These are phyloP conservation scores for Suhomyces bribrorum DNA, from an alignment of 1,139 yeast genomes.

Conservation along the genomic window DNA sequence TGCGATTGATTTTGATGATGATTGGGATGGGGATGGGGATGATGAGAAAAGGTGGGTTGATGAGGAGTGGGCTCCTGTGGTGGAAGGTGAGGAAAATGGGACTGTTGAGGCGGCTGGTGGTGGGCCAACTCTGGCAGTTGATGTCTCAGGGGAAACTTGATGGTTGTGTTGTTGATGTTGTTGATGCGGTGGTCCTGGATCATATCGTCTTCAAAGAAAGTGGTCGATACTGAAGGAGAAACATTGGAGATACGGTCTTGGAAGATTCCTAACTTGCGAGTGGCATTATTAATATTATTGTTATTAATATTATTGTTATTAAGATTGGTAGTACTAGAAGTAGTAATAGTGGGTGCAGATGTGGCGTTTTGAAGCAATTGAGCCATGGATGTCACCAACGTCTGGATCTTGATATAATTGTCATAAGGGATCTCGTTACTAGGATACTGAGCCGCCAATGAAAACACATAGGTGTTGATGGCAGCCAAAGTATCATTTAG, in stretches of 20 bases:
- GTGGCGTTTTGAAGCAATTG: constrained; percentile 10
- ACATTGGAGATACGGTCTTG: constrained; percentile 18
- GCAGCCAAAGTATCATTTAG: constrained; percentile 14
- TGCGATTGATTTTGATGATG: constrained; percentile 2
- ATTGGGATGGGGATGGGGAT: not conserved
- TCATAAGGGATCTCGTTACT: constrained; percentile 11
- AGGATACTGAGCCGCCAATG: constrained; percentile 14
- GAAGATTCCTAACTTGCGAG: constrained; percentile 15
- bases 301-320: no score
- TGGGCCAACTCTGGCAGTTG: not conserved
- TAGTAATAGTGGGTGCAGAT: no score
- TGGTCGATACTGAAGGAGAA: constrained; percentile 19
- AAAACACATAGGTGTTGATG: constrained; percentile 13
- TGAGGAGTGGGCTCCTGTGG: no score
- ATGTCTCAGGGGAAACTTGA: not conserved
- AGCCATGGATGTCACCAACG: constrained; percentile 3
- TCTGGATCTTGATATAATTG: constrained; percentile 9
- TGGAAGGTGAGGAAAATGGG: not conserved
- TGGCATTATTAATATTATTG: not conserved
- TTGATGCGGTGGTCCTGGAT: constrained; percentile 4
- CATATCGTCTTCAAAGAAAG: constrained; percentile 11
- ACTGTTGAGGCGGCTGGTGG: not conserved
- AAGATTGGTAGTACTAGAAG: not conserved
- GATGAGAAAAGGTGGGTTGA: no score
- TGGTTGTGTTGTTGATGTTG: not conserved